Conservation (phyloP, 2,329 filamentous ascomycete species). For the Canariomyces notabilis region DNA sequence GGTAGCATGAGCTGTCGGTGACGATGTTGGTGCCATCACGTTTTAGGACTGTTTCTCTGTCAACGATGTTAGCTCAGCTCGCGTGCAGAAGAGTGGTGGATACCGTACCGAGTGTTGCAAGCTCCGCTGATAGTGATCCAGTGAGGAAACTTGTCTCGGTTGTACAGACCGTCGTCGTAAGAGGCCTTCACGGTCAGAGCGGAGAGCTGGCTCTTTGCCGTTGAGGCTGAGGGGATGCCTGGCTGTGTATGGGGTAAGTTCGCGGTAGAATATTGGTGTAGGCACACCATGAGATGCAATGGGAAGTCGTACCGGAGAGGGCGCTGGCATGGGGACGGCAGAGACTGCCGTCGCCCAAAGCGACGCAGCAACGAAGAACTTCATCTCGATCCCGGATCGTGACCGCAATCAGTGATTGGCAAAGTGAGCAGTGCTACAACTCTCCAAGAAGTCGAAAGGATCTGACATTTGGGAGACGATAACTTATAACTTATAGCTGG, state of each 20-base stretch:
- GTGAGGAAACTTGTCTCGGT: conserved; percentile 64
- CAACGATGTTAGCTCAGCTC: neutral
- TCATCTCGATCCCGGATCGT: conserved; percentile 16
- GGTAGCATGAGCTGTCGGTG: conserved; percentile 53
- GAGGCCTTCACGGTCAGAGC: conserved; percentile 53
- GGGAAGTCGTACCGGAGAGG: conserved; percentile 25
- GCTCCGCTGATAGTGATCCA: conserved; percentile 61
- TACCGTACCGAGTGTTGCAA: conserved; percentile 60
- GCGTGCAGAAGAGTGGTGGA: neutral
- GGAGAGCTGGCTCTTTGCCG: conserved; percentile 54
- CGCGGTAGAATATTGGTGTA: neutral
- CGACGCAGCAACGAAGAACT: conserved; percentile 17
- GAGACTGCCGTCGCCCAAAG: conserved; percentile 18
- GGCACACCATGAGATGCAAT: neutral
- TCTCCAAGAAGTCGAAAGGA: no score
- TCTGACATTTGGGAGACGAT: no score
- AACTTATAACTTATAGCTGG: no score
- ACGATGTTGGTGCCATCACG: conserved; percentile 65
- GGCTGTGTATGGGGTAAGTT: no score
- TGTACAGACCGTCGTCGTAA: conserved; percentile 53
- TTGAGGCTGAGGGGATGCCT: conserved; percentile 55
- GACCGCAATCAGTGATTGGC: neutral
- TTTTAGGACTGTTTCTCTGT: conserved; percentile 62
- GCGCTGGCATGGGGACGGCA: conserved; percentile 24
- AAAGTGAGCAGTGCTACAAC: neutral